Evolutionary conservation across 2,329 filamentous ascomycete species (phyloP).

Genomic region (Sclerotinia subarctica): DNA sequence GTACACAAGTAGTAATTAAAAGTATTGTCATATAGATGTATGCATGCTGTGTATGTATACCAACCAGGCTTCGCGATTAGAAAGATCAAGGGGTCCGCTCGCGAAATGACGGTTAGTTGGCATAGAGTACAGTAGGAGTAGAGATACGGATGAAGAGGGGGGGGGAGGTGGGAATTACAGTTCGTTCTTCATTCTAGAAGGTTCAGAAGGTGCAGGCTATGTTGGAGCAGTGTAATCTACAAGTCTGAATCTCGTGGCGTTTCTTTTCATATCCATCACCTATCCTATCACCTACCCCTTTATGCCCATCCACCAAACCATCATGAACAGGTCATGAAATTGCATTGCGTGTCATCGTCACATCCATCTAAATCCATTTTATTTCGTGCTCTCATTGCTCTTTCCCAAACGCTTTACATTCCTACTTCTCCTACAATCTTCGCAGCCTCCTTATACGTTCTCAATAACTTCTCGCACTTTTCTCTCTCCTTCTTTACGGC

Average conservation of each 20-base stretch:
- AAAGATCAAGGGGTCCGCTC: no score
- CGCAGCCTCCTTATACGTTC: slow-evolving; percentile 94
- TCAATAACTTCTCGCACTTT: slow-evolving; percentile 94
- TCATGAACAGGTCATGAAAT: slow-evolving; percentile 10
- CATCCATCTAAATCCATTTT: neutral
- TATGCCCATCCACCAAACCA: slow-evolving; percentile 4
- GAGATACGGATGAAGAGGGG: neutral
- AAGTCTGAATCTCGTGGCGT: neutral
- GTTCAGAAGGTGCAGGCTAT: neutral
- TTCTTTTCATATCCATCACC: slow-evolving; percentile 10
- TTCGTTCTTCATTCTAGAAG: neutral
- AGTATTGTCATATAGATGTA: no score
- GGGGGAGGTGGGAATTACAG: neutral
- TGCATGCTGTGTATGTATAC: neutral
- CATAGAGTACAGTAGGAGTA: neutral
- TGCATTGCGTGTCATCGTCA: slow-evolving; percentile 10
- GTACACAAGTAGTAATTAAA: no score
- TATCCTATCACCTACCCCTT: slow-evolving; percentile 1
- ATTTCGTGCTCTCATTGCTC: neutral
- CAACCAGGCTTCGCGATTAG: no score
- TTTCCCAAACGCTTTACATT: slow-evolving; percentile 43
- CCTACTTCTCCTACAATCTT: slow-evolving; percentile 98
- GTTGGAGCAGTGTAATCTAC: slow-evolving; percentile 13
- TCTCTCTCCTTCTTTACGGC: slow-evolving; percentile 95
- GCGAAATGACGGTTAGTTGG: neutral